Conservation (phyloP, 306 rosid genomes). For the Rosa chinensis region DNA sequence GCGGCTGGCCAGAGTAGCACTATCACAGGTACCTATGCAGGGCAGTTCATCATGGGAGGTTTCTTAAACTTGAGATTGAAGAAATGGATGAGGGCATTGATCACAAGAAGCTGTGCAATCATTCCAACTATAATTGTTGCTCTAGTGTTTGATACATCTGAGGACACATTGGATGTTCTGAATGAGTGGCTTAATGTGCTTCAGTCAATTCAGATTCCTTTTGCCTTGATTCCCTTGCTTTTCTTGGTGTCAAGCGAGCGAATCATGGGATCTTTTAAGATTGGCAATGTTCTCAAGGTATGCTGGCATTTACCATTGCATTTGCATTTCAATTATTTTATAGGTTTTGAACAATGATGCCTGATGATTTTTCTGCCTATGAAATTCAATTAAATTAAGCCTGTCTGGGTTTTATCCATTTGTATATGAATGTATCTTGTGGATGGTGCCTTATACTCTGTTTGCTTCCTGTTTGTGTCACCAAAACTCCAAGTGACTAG, state of each 20-base stretch:
- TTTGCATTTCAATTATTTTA: not conserved
- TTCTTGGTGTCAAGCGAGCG: conserved; percentile 90
- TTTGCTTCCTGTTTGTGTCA: not conserved
- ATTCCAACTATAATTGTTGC: conserved; percentile 88
- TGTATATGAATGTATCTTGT: not conserved
- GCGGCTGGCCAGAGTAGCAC: conserved; percentile 99
- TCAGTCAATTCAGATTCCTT: conserved; percentile 95
- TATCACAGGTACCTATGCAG: conserved; percentile 96
- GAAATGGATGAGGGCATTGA: conserved; percentile 89
- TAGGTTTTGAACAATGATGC: not conserved
- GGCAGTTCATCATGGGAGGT: conserved; percentile 99
- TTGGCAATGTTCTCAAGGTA: conserved; percentile 84
- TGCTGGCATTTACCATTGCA: conserved; percentile 4
- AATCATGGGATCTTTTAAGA: conserved; percentile 84
- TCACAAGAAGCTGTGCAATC: conserved; percentile 86
- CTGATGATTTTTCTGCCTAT: not conserved
- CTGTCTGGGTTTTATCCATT: not conserved
- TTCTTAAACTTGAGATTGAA: conserved; percentile 81
- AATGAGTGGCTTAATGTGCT: conserved; percentile 99
- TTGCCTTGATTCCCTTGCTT: conserved; percentile 93
- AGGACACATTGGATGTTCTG: conserved; percentile 62
- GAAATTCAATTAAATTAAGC: not conserved
- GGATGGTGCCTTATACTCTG: not conserved
- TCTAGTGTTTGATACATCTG: conserved; percentile 72
- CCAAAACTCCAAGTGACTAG: not conserved